Conservation (phyloP, 2,329 filamentous ascomycete genomes). For the Apiospora arundinis region DNA sequence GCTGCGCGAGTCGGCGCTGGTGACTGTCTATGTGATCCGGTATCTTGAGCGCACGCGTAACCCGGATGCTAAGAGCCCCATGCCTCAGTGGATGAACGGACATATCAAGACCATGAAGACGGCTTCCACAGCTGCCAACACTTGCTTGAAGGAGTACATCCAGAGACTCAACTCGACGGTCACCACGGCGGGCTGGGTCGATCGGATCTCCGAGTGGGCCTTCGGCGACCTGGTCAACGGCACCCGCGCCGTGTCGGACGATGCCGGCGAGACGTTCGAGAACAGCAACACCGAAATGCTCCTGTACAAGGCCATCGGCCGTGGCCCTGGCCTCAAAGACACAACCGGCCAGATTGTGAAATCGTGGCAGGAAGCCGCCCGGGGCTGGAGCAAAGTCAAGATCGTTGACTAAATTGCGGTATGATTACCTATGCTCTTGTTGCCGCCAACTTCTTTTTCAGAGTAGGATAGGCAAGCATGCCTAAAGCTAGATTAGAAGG, state of each 20-base stretch:
- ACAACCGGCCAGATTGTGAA: conserved; percentile 21
- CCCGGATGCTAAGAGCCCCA: conserved; percentile 40
- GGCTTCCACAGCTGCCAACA: conserved; percentile 33
- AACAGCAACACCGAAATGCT: conserved; percentile 31
- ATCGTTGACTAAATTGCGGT: conserved; percentile 38
- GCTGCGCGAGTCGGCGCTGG: conserved; percentile 45
- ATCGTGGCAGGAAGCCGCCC: conserved; percentile 45
- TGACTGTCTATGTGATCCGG: conserved; percentile 38
- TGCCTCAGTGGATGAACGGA: conserved; percentile 42
- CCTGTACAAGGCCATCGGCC: conserved; percentile 37
- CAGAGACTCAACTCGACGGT: conserved; percentile 40
- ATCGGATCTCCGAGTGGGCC: conserved; percentile 43
- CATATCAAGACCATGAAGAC: conserved; percentile 42
- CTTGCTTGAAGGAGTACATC: conserved; percentile 40
- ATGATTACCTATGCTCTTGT: too few species aligned
- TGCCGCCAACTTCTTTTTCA: not conserved
- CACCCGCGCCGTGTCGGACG: conserved; percentile 21
- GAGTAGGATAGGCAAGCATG: not conserved
- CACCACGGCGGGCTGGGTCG: conserved; percentile 45
- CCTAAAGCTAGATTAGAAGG: not conserved
- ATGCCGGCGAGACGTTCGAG: conserved; percentile 25
- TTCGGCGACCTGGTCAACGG: conserved; percentile 33
- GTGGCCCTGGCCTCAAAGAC: conserved; percentile 23
- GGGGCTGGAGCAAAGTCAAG: conserved; percentile 45
- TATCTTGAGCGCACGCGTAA: conserved; percentile 36